phyloP scores from a whole-genome alignment of 441 rosid species.

The Brassica balearica region DNA sequence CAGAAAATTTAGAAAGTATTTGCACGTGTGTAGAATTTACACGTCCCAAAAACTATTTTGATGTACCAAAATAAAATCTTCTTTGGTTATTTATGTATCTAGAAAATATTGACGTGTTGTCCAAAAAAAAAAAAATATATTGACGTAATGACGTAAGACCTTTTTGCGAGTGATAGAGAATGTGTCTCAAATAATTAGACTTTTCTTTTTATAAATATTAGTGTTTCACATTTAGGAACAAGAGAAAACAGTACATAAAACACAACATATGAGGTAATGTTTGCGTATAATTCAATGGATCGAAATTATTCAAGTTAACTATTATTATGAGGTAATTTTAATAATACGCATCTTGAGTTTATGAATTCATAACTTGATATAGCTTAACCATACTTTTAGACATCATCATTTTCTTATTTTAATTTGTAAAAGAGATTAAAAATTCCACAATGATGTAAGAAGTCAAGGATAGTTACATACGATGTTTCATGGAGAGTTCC shows the following conservation, averaged over 20 bases:
- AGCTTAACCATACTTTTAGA: not conserved
- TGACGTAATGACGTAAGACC: not conserved
- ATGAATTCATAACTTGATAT: not conserved
- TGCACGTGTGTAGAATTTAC: conserved; percentile 35
- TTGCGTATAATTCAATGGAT: not conserved
- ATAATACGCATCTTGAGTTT: not conserved
- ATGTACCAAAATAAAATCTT: not conserved
- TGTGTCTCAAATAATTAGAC: not conserved
- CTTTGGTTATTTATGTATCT: not conserved
- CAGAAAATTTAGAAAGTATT: conserved; percentile 10
- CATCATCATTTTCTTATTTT: not conserved
- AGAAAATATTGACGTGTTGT: not conserved
- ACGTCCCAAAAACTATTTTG: not conserved
- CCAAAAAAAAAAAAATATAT: not conserved
- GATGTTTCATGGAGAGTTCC: conserved; percentile 41
- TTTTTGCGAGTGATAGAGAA: not conserved
- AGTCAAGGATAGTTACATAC: conserved; percentile 41
- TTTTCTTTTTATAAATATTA: too few species aligned
- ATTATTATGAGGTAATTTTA: not conserved
- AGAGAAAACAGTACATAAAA: not conserved
- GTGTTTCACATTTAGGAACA: not conserved
- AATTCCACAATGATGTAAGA: conserved; percentile 19
- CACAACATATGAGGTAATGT: not conserved
- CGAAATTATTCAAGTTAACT: not conserved
- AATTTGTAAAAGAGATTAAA: not conserved